Percentiles rank a stretch among this genome's conserved stretches.
phyloP scores from a whole-genome alignment of 306 rosid species.

The Medicago truncatula region MtrunA17r5.0-ANR NC_053047.1:19362001-19362500 shows the following conservation, averaged over 20 bases:
- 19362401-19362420: conserved; percentile 42
- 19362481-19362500: not conserved
- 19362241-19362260: not conserved
- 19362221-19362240: conserved; percentile 51
- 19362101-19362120: conserved; percentile 4
- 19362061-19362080: conserved; percentile 48
- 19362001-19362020: conserved; percentile 39
- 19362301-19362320: conserved; percentile 25
- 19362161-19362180: conserved; percentile 79
- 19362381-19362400: not conserved
- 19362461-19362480: not conserved
- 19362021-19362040: conserved; percentile 46
- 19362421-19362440: conserved; percentile 44
- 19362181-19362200: conserved; percentile 63
- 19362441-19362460: not conserved
- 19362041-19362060: conserved; percentile 44
- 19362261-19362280: too few species aligned
- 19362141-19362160: conserved; percentile 80
- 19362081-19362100: conserved; percentile 45
- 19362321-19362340: conserved; percentile 43
- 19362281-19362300: not conserved
- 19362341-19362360: conserved; percentile 39
- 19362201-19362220: conserved; percentile 39
- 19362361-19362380: conserved; percentile 57
- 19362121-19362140: conserved; percentile 46